phyloP scores from a whole-genome alignment of 2,329 filamentous ascomycete species.

The Triangularia verruculosa region DNA sequence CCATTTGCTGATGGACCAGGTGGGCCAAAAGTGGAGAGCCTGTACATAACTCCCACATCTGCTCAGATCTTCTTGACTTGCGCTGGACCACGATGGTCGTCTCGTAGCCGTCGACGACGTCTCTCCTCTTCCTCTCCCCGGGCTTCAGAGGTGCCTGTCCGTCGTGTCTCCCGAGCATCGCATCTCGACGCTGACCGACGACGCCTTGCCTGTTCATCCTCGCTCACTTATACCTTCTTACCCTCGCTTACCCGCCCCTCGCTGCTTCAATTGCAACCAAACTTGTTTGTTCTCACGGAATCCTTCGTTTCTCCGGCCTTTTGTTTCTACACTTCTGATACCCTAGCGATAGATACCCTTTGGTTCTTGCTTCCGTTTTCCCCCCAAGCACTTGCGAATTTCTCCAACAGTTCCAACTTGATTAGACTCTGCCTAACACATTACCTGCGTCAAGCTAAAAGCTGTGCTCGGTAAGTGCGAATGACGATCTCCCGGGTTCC shows the following conservation, averaged over 20 bases:
- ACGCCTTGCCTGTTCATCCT: not conserved
- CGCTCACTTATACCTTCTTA: constrained; percentile 3
- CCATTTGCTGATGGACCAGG: constrained; percentile 12
- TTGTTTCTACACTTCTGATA: not conserved
- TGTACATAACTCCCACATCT: constrained; percentile 13
- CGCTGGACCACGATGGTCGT: not conserved
- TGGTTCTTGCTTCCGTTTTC: not conserved
- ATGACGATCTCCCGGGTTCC: not conserved
- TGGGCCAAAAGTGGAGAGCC: constrained; percentile 18
- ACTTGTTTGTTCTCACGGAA: not conserved
- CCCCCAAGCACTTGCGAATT: not conserved
- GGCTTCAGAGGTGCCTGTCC: not conserved
- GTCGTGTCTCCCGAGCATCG: not conserved
- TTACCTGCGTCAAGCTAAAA: not conserved
- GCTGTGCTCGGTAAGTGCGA: not conserved
- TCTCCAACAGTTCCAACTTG: not conserved
- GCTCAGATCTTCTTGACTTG: constrained; percentile 10
- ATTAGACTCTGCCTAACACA: not conserved
- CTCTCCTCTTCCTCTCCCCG: not conserved
- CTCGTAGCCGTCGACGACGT: not conserved
- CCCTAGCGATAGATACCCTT: not conserved
- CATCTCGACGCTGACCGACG: not conserved
- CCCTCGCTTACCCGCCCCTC: not conserved
- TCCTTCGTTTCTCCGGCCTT: not conserved
- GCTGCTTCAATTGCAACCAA: not conserved